phyloP scores from a whole-genome alignment of 2,329 filamentous ascomycete species.

The Orbilia oligospora region DNA sequence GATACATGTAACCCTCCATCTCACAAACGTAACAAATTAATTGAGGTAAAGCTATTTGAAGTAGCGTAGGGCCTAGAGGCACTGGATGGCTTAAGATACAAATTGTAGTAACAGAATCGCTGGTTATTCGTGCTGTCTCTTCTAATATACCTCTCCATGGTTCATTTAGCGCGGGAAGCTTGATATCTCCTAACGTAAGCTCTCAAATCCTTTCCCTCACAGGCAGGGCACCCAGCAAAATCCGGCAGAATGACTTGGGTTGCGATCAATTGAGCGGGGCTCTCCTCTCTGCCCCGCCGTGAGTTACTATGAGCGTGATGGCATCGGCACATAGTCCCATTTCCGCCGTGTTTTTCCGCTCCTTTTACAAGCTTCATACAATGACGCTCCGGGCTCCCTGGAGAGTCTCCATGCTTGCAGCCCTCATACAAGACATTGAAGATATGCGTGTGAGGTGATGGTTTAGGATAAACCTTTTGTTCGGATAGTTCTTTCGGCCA shows the following conservation, averaged over 20 bases:
- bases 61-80: too few relatives aligned
- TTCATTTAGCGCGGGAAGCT: background rate
- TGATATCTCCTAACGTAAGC: background rate
- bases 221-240: conserved; percentile 34
- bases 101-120: too few relatives aligned
- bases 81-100: too few relatives aligned
- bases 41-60: too few relatives aligned
- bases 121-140: background rate
- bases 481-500: conserved; percentile 30
- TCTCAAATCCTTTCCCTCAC: conserved; percentile 6
- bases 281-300: background rate
- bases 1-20: background rate
- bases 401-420: background rate
- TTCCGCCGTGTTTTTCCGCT: background rate
- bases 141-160: too few relatives aligned
- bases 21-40: too few relatives aligned
- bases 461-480: background rate
- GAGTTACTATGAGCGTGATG: background rate
- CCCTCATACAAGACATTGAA: conserved; percentile 18
- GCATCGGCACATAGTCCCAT: conserved; percentile 10
- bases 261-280: background rate
- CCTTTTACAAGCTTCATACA: conserved; percentile 24
- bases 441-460: conserved; percentile 3
- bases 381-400: background rate
- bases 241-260: conserved; percentile 9